Percentiles rank a stretch among this genome's conserved stretches.
Conservation (phyloP, 345 rosid genomes). For the Lepidium aucheri region DNA sequence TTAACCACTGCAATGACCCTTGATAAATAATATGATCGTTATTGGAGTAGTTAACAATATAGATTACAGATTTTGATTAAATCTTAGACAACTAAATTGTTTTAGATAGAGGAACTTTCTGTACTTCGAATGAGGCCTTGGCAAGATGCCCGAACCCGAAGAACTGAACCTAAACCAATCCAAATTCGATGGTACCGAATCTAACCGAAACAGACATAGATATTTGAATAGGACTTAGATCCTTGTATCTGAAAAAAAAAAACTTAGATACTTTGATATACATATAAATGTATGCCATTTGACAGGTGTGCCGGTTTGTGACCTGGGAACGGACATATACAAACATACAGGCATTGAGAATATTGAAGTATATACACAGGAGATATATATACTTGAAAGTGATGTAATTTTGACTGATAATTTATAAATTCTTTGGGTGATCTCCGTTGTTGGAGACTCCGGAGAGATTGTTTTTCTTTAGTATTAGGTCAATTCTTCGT, state of each 20-base stretch:
- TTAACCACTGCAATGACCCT: neutral
- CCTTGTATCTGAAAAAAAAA: no score
- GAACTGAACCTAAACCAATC: no score
- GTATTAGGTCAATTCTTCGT: conserved; percentile 7
- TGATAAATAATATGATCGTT: neutral
- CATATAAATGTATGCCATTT: neutral
- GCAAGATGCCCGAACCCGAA: no score
- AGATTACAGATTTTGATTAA: neutral
- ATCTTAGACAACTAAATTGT: neutral
- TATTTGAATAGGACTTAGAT: no score
- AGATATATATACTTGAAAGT: neutral
- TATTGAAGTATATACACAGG: conserved; percentile 4
- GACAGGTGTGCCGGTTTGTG: neutral
- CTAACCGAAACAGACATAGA: no score
- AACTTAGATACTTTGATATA: neutral
- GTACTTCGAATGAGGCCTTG: no score
- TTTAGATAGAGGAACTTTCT: neutral
- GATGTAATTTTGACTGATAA: neutral
- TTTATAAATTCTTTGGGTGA: neutral
- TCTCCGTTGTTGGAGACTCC: neutral
- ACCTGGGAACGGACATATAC: neutral
- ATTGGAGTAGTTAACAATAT: neutral
- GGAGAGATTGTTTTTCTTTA: neutral
- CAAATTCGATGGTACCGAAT: no score
- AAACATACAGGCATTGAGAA: neutral